Evolutionary conservation across 1,284 basidiomycete species (phyloP), one percentile per base, ranked within the genome.

Genomic region (Cutaneotrichosporon sp.): DNA sequence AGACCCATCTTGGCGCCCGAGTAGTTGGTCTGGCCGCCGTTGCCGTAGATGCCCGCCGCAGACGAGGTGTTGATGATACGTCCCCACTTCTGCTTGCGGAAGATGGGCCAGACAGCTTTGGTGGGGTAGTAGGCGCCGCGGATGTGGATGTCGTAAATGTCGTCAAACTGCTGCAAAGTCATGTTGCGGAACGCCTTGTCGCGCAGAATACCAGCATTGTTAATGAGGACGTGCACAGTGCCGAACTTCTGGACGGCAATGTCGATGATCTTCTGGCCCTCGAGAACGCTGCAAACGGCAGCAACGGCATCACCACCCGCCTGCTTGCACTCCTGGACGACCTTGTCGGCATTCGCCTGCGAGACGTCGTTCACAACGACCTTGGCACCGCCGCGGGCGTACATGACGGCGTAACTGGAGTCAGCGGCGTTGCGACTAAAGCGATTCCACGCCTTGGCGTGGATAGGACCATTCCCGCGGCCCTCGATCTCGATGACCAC

Each of bases 181-280:
- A 94, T 91, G 75, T 91, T 93, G 79, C 87, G 90, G 80, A 93
- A 90, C 31, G 78, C 73, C 69, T 79, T 80, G 71, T 81, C 80
- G 87, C 92, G 83, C 43, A 98, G 78, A 61, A 98, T 91, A 46
- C 96, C 94, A 44, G 96, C 96, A 77, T 98, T 99, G 80, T 98
- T 98, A 69, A 97, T 86, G 45, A 94, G 81, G 58, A 83, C 71
- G 86, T 89, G 61, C 79, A 96, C 80, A 2, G 79, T 79, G 2
- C 93, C 93, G 74, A 92, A 98, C 27, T 84, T 82, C 66, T 93
- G 84, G 33, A 97, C 75, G 20, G 92, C 93, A 75, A 90, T 81
- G 51, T 76, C 71, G 63, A 98, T 87, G 57, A 94, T 86, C 51
- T 88, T 84, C 37, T 80, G 82, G 14, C 94, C 96, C 61, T 97